Conservation (phyloP, 1,139 yeast genomes). For the Saccharomycopsis hybrid region DNA sequence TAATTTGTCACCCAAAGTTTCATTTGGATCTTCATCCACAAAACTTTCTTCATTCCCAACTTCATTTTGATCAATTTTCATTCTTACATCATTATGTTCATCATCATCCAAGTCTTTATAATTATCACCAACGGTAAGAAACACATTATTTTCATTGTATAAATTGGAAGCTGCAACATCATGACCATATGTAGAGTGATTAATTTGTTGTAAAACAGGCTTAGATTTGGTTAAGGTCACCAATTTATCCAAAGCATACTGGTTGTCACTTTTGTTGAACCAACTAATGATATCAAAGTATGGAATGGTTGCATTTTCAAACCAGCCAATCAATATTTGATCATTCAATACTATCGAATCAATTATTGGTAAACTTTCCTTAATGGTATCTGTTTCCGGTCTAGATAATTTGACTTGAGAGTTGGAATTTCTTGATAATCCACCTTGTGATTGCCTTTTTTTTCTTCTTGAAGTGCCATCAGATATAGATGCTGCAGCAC, state of each 20-base stretch:
- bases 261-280: slow-evolving; percentile 23
- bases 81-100: slow-evolving; percentile 22
- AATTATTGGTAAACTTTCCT: slow-evolving; percentile 31
- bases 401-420: slow-evolving; percentile 40
- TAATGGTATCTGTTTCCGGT: slow-evolving; percentile 33
- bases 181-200: slow-evolving; percentile 44
- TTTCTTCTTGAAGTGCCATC: slow-evolving; percentile 27
- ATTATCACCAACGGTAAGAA: slow-evolving; percentile 60
- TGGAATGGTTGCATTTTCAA: slow-evolving; percentile 63
- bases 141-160: slow-evolving; percentile 67
- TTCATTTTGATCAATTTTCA: slow-evolving; percentile 20
- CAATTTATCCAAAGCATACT: slow-evolving; percentile 25
- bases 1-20: slow-evolving; percentile 57
- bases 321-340: slow-evolving; percentile 52
- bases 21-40: slow-evolving; percentile 28
- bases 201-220: slow-evolving; percentile 31
- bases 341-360: slow-evolving; percentile 37
- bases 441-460: slow-evolving; percentile 31
- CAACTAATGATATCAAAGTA: slow-evolving; percentile 47
- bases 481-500: slow-evolving; percentile 4
- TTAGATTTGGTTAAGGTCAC: slow-evolving; percentile 37
- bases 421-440: slow-evolving; percentile 44
- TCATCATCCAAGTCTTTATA: slow-evolving; percentile 42
- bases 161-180: slow-evolving; percentile 66
- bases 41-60: slow-evolving; percentile 30